phyloP scores from a whole-genome alignment of 192 early-diverging fungal species.

The Coemansia sp. region DNA sequence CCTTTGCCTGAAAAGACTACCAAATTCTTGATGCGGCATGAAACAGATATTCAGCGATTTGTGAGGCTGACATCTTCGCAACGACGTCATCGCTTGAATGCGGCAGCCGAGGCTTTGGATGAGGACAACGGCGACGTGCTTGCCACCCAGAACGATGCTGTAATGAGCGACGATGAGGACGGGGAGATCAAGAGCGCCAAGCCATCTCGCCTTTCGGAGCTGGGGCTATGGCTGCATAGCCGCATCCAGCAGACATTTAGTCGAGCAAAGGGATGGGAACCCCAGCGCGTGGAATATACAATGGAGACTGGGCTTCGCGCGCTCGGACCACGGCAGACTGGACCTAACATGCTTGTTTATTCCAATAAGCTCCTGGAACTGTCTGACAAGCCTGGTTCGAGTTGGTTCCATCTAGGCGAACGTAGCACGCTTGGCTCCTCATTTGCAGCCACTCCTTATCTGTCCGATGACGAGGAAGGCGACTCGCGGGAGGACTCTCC shows the following conservation, averaged over 20 bases:
- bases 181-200: conserved; percentile 10
- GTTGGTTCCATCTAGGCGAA: conserved; percentile 35
- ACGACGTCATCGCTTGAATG: conserved; percentile 24
- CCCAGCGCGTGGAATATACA: conserved; percentile 38
- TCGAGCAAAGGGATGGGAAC: conserved; percentile 51
- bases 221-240: conserved; percentile 43
- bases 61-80: conserved; percentile 31
- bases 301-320: conserved; percentile 23
- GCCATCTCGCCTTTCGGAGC: conserved; percentile 43
- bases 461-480: conserved; percentile 36
- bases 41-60: conserved; percentile 40
- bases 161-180: conserved; percentile 6
- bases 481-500: conserved; percentile 12
- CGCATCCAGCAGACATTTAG: conserved; percentile 34
- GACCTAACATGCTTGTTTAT: conserved; percentile 51
- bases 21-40: conserved; percentile 38
- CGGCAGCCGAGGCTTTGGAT: conserved; percentile 32
- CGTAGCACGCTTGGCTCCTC: conserved; percentile 8
- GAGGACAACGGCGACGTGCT: conserved; percentile 5
- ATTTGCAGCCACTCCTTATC: conserved; percentile 32
- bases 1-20: conserved; percentile 46
- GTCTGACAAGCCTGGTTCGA: conserved; percentile 16
- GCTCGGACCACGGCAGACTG: conserved; percentile 38
- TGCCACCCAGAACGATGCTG: conserved; percentile 12
- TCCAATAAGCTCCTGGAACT: conserved; percentile 27